Conservation (phyloP, 1,139 yeast species). For the Pichia sp. region DNA sequence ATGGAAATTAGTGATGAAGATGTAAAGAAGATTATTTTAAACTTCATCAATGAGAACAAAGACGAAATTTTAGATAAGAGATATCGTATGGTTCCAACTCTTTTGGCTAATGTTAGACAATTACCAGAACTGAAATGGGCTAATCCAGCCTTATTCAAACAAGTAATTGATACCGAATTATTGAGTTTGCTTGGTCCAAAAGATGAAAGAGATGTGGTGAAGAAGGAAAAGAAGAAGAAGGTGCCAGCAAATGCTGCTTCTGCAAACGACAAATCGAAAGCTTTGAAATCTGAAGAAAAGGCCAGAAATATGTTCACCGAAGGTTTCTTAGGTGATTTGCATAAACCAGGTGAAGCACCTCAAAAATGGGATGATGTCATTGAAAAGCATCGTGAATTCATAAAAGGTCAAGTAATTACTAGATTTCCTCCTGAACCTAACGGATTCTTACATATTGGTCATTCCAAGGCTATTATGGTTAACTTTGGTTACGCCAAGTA, state of each 20-base stretch:
- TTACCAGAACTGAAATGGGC: conserved; percentile 86
- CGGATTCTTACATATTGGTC: conserved; percentile 95
- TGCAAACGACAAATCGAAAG: not conserved
- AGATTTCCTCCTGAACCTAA: conserved; percentile 99
- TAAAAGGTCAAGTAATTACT: conserved; percentile 78
- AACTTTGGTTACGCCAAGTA: conserved; percentile 90
- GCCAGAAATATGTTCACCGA: conserved; percentile 85
- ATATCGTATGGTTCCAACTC: conserved; percentile 66
- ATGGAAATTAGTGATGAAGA: conserved; percentile 58
- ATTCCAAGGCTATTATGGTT: conserved; percentile 94
- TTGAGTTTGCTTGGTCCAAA: conserved; percentile 78
- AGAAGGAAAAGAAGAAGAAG: conserved; percentile 61
- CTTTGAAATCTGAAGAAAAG: conserved; percentile 15
- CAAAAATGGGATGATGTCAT: conserved; percentile 82
- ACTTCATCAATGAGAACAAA: conserved; percentile 51
- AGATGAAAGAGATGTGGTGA: conserved; percentile 85
- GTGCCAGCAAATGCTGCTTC: too few relatives aligned
- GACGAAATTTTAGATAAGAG: conserved; percentile 59
- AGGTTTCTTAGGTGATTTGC: conserved; percentile 93
- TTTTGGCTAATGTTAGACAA: conserved; percentile 69
- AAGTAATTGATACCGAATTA: conserved; percentile 70
- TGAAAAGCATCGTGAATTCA: conserved; percentile 67
- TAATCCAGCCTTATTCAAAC: conserved; percentile 76
- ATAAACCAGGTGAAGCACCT: conserved; percentile 91
- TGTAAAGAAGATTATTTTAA: conserved; percentile 47